phyloP scores from a whole-genome alignment of 2,329 filamentous ascomycete genomes.

The Chrysoporthe deuterocubensis region DNA sequence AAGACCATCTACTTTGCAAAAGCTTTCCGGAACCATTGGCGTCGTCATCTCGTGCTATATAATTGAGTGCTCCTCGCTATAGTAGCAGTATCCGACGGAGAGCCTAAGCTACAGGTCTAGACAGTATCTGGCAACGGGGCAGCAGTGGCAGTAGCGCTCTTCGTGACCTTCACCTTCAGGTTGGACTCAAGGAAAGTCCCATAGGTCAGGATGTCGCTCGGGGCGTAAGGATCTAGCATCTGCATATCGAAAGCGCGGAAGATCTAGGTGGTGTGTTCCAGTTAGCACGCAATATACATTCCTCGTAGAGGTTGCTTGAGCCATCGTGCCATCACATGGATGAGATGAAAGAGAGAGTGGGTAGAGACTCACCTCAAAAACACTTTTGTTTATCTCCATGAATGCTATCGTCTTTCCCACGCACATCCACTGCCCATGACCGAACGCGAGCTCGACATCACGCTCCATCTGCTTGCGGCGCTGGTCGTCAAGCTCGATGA shows the following conservation, averaged over 20 bases:
- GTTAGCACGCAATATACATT: neutral
- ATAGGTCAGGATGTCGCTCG: slow-evolving; percentile 3
- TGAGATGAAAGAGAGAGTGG: neutral
- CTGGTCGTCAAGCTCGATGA: slow-evolving; percentile 50
- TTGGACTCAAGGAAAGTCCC: slow-evolving; percentile 6
- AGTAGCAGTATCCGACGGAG: neutral
- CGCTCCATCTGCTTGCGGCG: slow-evolving; percentile 38
- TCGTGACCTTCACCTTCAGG: slow-evolving; percentile 6
- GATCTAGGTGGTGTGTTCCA: neutral
- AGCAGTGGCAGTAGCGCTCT: neutral
- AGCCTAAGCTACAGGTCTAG: neutral
- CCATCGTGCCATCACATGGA: neutral
- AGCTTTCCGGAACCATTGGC: too few relatives aligned
- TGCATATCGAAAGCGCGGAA: slow-evolving; percentile 16
- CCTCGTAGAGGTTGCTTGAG: neutral
- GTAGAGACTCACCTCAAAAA: slow-evolving; percentile 42
- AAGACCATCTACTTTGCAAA: neutral
- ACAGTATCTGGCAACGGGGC: neutral
- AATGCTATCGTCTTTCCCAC: slow-evolving; percentile 48
- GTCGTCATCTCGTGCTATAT: neutral
- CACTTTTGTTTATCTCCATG: slow-evolving; percentile 48
- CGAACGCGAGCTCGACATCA: slow-evolving; percentile 45
- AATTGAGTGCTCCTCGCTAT: neutral
- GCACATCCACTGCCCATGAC: slow-evolving; percentile 44
- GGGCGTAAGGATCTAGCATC: slow-evolving; percentile 2